A percentile compares a stretch with the other conserved stretches of the same genome.
These are phyloP conservation scores for Nigrospora oryzae DNA, from an alignment of 2,329 filamentous ascomycete genomes.

Conservation along the genomic window DNA sequence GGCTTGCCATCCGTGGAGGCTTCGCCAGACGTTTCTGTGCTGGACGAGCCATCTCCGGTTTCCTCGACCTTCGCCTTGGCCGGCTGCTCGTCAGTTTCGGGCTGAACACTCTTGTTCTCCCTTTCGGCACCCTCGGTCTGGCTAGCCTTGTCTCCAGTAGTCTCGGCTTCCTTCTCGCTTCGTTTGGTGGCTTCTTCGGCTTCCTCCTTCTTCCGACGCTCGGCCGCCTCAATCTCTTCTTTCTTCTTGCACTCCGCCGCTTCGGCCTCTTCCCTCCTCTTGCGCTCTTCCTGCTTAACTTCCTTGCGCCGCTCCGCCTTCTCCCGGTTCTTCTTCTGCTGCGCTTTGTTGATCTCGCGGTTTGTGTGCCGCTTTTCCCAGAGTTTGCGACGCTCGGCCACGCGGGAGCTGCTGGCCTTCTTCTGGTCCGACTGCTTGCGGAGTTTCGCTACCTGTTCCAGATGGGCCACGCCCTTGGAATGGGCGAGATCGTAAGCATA, in stretches of 20 bases:
- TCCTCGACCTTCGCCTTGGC: constrained; percentile 12
- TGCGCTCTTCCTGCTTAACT: constrained; percentile 27
- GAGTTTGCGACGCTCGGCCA: constrained; percentile 34
- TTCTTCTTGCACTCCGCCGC: constrained; percentile 9
- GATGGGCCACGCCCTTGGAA: constrained; percentile 44
- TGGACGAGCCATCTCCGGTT: constrained; percentile 14
- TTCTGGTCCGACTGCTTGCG: constrained; percentile 39
- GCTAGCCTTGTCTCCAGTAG: constrained; percentile 16
- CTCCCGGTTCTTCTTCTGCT: constrained; percentile 29
- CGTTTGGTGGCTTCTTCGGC: constrained; percentile 8
- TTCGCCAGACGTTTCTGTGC: constrained; percentile 11
- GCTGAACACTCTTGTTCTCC: background rate
- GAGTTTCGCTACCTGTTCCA: constrained; percentile 40
- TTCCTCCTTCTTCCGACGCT: constrained; percentile 7
- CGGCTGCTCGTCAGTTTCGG: constrained; percentile 2
- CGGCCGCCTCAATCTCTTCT: constrained; percentile 1
- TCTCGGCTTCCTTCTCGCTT: constrained; percentile 16
- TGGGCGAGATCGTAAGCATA: constrained; percentile 53
- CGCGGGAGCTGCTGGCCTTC: constrained; percentile 37
- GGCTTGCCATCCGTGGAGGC: constrained; percentile 9
- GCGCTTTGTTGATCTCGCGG: constrained; percentile 26
- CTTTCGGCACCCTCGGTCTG: constrained; percentile 15
- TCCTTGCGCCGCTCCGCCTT: constrained; percentile 24
- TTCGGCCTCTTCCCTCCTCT: constrained; percentile 27
- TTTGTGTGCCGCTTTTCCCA: constrained; percentile 38